phyloP scores from a whole-genome alignment of 495 filamentous ascomycete genomes.

The Cercophora newfieldiana region DNA sequence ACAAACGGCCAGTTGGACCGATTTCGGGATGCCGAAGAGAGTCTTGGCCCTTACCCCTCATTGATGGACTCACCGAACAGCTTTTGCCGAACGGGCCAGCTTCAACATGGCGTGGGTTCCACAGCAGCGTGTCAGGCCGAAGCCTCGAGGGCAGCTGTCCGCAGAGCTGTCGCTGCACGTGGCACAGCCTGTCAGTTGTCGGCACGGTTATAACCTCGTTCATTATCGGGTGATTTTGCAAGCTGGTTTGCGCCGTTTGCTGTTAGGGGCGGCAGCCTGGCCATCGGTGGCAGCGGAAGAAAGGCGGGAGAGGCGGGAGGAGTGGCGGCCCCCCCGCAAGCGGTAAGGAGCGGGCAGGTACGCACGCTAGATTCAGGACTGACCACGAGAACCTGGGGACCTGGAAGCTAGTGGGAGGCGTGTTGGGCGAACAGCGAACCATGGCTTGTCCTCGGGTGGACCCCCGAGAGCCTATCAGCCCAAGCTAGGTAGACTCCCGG shows the following conservation, averaged over 20 bases:
- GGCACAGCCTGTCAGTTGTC: conserved; percentile 19
- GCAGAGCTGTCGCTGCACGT: conserved; percentile 34
- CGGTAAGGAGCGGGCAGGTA: background rate
- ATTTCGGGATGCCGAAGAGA: conserved; percentile 35
- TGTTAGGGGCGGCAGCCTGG: background rate
- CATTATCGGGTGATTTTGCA: conserved; percentile 5
- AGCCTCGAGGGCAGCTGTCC: conserved; percentile 23
- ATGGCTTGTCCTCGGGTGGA: conserved; percentile 31
- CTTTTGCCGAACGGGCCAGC: conserved; percentile 19
- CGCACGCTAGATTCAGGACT: background rate
- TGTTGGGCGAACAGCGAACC: conserved; percentile 29
- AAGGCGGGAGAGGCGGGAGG: background rate
- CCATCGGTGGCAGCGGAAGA: background rate
- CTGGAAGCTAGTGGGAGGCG: conserved; percentile 22
- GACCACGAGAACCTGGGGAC: conserved; percentile 19
- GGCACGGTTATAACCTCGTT: background rate
- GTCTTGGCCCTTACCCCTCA: conserved; percentile 30
- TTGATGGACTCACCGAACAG: background rate
- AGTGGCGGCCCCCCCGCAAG: background rate
- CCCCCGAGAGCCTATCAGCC: conserved; percentile 14
- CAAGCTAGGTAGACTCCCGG: conserved; percentile 21
- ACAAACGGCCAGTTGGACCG: conserved; percentile 21
- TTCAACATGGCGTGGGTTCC: conserved; percentile 23
- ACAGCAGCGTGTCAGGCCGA: conserved; percentile 25
- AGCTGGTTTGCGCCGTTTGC: background rate